These are phyloP conservation scores for Podosphaera fusca DNA, from an alignment of 2,329 filamentous ascomycete genomes.

Conservation along the genomic window DNA sequence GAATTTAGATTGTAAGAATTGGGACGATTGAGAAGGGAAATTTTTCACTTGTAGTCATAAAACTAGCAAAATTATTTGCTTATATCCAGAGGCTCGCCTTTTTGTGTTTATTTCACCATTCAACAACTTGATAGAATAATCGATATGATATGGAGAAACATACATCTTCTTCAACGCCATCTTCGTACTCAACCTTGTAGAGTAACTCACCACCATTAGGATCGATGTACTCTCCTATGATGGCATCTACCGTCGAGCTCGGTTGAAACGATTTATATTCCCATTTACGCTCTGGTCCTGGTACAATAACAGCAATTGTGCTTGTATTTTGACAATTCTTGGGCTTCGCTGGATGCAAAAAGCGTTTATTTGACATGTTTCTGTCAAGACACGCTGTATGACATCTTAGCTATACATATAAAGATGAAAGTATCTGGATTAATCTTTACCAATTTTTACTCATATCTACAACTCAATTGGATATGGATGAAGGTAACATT, in stretches of 20 bases:
- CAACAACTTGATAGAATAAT: background rate
- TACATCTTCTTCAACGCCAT: constrained; percentile 15
- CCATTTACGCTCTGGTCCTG: constrained; percentile 10
- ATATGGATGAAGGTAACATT: too few species aligned
- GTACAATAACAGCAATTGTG: constrained; percentile 8
- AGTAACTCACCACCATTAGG: constrained; percentile 5
- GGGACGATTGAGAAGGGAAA: too few species aligned
- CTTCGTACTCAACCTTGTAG: constrained; percentile 15
- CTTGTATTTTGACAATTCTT: background rate
- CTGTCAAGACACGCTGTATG: too few species aligned
- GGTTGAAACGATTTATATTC: constrained; percentile 12
- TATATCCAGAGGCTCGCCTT: background rate
- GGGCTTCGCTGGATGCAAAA: too few species aligned
- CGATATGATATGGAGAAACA: constrained; percentile 5
- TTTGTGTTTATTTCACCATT: background rate
- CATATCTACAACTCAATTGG: too few species aligned
- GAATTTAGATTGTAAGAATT: too few species aligned
- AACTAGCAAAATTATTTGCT: background rate
- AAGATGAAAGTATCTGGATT: too few species aligned
- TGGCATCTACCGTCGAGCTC: constrained; percentile 13
- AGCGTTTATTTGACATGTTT: too few species aligned
- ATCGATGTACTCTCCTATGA: constrained; percentile 10
- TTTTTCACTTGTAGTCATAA: too few species aligned
- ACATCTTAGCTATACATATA: too few species aligned
- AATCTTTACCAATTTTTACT: too few species aligned